These are phyloP conservation scores for Mallotus repandus DNA, from an alignment of 441 rosid genomes.

Conservation along the genomic window DNA sequence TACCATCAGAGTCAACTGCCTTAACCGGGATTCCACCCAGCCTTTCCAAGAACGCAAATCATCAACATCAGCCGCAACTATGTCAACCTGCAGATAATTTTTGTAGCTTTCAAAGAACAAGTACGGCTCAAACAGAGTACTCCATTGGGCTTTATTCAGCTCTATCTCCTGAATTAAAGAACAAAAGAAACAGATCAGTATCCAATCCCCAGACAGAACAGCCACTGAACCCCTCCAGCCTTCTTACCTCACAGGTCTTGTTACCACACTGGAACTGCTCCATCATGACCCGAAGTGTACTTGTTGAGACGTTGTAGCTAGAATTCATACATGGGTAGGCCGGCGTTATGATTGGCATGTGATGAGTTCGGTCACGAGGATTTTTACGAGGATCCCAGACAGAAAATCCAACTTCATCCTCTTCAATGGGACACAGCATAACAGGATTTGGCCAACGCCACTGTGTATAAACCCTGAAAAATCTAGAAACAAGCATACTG, in stretches of 20 bases:
- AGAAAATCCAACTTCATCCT: slow-evolving; percentile 60
- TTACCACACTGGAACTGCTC: slow-evolving; percentile 67
- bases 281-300: slow-evolving; percentile 64
- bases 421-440: slow-evolving; percentile 67
- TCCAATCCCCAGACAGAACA: background rate
- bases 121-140: slow-evolving; percentile 55
- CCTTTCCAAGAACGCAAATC: slow-evolving; percentile 73
- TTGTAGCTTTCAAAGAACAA: slow-evolving; percentile 64
- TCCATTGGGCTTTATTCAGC: slow-evolving; percentile 55
- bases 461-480: slow-evolving; percentile 63
- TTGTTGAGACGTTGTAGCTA: slow-evolving; percentile 67
- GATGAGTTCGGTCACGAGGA: slow-evolving; percentile 58
- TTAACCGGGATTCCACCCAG: slow-evolving; percentile 73
- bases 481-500: slow-evolving; percentile 67
- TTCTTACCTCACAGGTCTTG: slow-evolving; percentile 55
- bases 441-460: slow-evolving; percentile 88
- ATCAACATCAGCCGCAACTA: slow-evolving; percentile 52
- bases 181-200: slow-evolving; percentile 15
- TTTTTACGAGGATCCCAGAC: slow-evolving; percentile 76
- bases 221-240: background rate
- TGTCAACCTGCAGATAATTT: slow-evolving; percentile 66
- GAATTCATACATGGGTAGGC: slow-evolving; percentile 84
- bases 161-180: slow-evolving; percentile 49
- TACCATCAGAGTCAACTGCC: slow-evolving; percentile 70
- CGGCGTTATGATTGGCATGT: slow-evolving; percentile 73